phyloP scores from a whole-genome alignment of 2,329 filamentous ascomycete species.

The Sclerotiophoma versabilis region DNA sequence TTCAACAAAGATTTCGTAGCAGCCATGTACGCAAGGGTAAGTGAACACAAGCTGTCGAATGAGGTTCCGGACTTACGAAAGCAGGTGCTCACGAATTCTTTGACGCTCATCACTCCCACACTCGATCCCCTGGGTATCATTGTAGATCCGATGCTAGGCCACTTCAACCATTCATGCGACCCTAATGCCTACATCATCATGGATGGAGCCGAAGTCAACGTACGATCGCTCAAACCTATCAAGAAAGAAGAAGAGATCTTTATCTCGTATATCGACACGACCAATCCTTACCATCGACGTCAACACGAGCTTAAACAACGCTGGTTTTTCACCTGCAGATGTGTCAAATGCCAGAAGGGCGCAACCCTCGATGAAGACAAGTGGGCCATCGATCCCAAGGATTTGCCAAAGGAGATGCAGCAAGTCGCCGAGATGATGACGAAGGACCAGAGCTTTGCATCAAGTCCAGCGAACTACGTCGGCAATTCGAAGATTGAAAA shows the following conservation, averaged over 20 bases:
- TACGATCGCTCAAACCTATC: constrained; percentile 63
- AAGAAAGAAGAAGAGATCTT: constrained; percentile 64
- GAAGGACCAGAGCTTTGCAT: constrained; percentile 17
- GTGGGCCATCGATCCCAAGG: constrained; percentile 45
- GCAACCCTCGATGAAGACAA: constrained; percentile 51
- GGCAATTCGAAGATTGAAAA: constrained; percentile 34
- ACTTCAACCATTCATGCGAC: constrained; percentile 68
- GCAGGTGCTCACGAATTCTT: constrained; percentile 62
- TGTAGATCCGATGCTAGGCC: constrained; percentile 61
- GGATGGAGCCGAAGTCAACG: constrained; percentile 58
- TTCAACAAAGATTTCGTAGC: constrained; percentile 53
- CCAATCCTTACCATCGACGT: constrained; percentile 59
- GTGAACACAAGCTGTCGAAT: not conserved
- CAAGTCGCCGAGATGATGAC: constrained; percentile 32
- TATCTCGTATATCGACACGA: constrained; percentile 68
- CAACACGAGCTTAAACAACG: constrained; percentile 60
- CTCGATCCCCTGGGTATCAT: constrained; percentile 67
- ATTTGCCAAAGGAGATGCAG: constrained; percentile 34
- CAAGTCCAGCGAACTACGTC: constrained; percentile 35
- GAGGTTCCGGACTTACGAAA: constrained; percentile 27
- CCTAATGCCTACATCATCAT: constrained; percentile 66
- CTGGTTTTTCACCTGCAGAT: constrained; percentile 67
- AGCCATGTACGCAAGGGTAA: constrained; percentile 56
- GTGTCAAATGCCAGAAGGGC: constrained; percentile 57
- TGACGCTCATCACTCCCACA: constrained; percentile 63